Evolutionary conservation across 306 rosid genomes (phyloP), one percentile per base, ranked within the genome.

Genomic region (Cyamopsis tetragonoloba): DNA sequence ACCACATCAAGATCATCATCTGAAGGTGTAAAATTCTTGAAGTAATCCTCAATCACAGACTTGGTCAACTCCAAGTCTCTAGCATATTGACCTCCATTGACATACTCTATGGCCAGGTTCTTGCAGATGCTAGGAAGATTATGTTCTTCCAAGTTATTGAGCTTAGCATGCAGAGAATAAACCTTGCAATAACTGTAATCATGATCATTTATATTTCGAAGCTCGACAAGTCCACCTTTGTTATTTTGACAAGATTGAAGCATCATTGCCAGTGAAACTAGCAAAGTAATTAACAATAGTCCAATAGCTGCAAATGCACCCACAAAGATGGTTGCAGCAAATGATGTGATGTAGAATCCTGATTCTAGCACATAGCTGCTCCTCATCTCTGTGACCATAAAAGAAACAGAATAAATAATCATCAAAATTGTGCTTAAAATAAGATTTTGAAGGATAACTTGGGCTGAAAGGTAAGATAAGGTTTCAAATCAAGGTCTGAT

Each of bases 221-320:
- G 69, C 82, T 89, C 95, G 47, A 82, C 0, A 57, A 82, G 41
- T 69, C 98, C 98, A 17, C 34, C 78, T 44, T 73, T 84, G 65
- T 47, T 79, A 71, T 32, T 85, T 78, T 89, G 79, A 81, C 98
- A 92, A 63, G 93, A 83, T 70, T 89, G 96, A 83, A 92, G 83
- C 96, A 89, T 87, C 76, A 87, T 74, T 9, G 85, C 56, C 60
- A 89, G 70, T 24, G 96, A 80, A 75, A 89, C 56, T 71, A 92
- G 37, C 70, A 87, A n/a, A 73, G 95, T 82, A 48, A 82, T 69
- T 7, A 92, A 63, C 62, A 92, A 59, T 59, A 92, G 66, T 49
- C 95, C 96, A 2, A 80, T 17, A 10, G 95, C 64, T 6, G 73
- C 77, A 35, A 89, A 80, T 62, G 84, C 84, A 32, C 82, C 74